These are phyloP conservation scores for Aureobasidium leucospermi DNA, from an alignment of 2,329 filamentous ascomycete genomes.

Conservation along the genomic window DNA sequence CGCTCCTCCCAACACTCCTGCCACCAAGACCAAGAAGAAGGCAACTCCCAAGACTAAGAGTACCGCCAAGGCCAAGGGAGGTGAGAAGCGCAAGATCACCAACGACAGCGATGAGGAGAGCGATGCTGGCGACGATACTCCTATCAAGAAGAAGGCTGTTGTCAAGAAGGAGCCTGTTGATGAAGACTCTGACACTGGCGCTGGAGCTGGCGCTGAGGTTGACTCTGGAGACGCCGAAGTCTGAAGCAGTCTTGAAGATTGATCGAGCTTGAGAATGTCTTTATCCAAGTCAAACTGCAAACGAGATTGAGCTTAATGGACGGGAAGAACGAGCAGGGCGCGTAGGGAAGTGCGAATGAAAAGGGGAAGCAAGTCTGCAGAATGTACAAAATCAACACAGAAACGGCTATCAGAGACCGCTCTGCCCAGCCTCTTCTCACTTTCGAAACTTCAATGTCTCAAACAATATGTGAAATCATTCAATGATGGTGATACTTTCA, in stretches of 20 bases:
- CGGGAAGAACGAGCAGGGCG: background rate
- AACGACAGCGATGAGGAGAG: background rate
- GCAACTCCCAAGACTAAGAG: background rate
- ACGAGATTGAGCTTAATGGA: background rate
- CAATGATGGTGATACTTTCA: too few species aligned
- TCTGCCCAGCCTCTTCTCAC: too few species aligned
- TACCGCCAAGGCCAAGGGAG: background rate
- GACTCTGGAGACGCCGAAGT: slow-evolving; percentile 1
- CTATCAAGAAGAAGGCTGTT: background rate
- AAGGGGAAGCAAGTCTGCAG: background rate
- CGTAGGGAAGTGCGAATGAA: background rate
- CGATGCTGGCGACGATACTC: background rate
- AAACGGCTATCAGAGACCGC: background rate
- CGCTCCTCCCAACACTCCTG: background rate
- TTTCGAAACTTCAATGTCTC: too few species aligned
- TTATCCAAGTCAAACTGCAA: background rate
- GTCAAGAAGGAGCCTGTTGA: slow-evolving; percentile 2
- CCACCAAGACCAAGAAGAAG: background rate
- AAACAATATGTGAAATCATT: too few species aligned
- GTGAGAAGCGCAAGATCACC: slow-evolving; percentile 12
- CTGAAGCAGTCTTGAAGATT: background rate
- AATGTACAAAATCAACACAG: background rate
- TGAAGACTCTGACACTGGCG: background rate
- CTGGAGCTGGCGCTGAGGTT: background rate
- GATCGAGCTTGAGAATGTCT: background rate